Base-by-base conservation (phyloP, 805 yeast genomes). In the Debaryomyces maramus region DNA sequence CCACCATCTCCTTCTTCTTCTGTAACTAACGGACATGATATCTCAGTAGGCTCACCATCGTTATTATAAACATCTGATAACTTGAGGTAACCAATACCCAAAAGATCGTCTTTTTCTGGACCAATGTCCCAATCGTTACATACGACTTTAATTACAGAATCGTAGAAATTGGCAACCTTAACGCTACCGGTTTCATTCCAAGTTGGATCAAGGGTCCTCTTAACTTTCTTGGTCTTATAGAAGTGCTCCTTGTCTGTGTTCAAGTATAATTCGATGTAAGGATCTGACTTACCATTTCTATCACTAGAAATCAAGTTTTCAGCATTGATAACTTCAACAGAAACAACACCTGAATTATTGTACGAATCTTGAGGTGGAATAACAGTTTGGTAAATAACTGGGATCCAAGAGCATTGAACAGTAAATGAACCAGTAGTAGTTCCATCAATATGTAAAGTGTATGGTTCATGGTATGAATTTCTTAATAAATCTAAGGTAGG, bases 71-170 rank as follows among this genome's bases (percentile, higher is more conserved):
- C 67, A 10, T 78, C 77, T 0, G 77, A 60, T 41, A 91, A 65
- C 8, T 77, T 73, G 40, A 89, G 58, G 16, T 56, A 51, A 7
- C 81, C 86, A 22, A 67, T 70, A 41, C 98, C 96, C 40, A 93
- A 72, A 47, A 72, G 69, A 61, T 93, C 99, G 62, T 93, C 91
- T 44, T 77, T 78, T 43, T 82, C 88, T 33, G 88, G 81, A 50
- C 96, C 96, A 48, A 91, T 79, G 63, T 93, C 99, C 97, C 97
- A 91, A 60, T 93, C 99, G 55, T 58, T 73, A 11, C 86, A 78
- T 41, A 72, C 77, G 40, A 87, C 70, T 41, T 66, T 68, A 37
- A 90, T 58, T 3, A 61, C 59, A 8, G 86, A 79, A 52, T 79
- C 80, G 40, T 74, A 79, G 56, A 88, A 77, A 59, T 85, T 83